These are phyloP conservation scores for Triticum urartu DNA, from an alignment of 176 grass and related monocot genomes.

Conservation along the genomic window DNA sequence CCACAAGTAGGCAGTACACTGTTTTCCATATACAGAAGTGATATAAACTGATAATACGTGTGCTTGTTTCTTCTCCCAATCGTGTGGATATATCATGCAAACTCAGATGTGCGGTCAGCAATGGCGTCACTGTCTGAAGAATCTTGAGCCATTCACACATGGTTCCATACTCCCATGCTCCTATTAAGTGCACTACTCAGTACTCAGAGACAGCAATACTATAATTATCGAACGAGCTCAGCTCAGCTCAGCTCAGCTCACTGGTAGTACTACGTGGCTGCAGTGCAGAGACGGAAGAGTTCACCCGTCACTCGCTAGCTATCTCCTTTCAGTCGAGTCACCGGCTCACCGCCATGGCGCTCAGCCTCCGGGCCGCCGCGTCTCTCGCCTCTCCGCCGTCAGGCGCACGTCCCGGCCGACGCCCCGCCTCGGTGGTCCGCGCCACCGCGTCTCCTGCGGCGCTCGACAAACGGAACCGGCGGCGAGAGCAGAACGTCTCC, in stretches of 20 bases:
- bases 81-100: background rate
- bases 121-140: background rate
- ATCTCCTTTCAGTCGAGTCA: background rate
- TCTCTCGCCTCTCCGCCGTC: background rate
- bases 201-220: background rate
- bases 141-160: background rate
- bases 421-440: background rate
- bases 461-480: slow-evolving; percentile 4
- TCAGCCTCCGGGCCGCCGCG: slow-evolving; percentile 3
- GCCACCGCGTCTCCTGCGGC: slow-evolving; percentile 7
- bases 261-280: background rate
- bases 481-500: slow-evolving; percentile 53
- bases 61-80: background rate
- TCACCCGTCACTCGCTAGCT: background rate
- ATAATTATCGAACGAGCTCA: background rate
- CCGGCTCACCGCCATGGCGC: background rate
- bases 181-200: background rate
- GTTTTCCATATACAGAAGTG: too few relatives aligned
- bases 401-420: background rate
- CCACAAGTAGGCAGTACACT: too few relatives aligned
- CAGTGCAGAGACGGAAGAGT: background rate
- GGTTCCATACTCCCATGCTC: background rate
- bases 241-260: background rate
- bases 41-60: background rate
- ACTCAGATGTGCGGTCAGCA: background rate